These are phyloP conservation scores for Scytalidium lignicola DNA, from an alignment of 2,329 filamentous ascomycete genomes.

Conservation along the genomic window DNA sequence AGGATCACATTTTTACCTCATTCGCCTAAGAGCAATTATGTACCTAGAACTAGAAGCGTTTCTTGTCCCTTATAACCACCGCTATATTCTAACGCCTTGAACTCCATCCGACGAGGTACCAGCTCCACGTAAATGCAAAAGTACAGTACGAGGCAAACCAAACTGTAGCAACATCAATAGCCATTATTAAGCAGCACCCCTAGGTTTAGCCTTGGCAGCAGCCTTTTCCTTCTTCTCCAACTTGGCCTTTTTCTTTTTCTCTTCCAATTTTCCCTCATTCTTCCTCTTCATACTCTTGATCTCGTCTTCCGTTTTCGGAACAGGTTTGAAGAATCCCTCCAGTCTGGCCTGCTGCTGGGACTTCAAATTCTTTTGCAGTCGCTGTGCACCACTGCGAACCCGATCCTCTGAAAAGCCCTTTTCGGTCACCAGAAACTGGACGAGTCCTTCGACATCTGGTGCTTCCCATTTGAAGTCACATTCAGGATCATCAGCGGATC, in stretches of 20 bases:
- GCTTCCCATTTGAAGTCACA: constrained; percentile 99
- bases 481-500: constrained; percentile 71
- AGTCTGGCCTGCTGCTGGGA: constrained; percentile 83
- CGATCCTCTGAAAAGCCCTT: constrained; percentile 97
- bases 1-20: not conserved
- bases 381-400: constrained; percentile 71
- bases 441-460: constrained; percentile 82
- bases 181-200: constrained; percentile 31
- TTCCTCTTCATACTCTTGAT: constrained; percentile 86
- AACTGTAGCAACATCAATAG: not conserved
- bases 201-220: constrained; percentile 80
- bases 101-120: not conserved
- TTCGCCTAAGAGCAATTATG: not conserved
- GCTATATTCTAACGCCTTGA: not conserved
- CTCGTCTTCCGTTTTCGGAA: constrained; percentile 83
- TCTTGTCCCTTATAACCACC: not conserved
- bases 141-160: not conserved
- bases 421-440: constrained; percentile 85
- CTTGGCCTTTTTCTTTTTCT: constrained; percentile 94
- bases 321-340: constrained; percentile 94
- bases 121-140: not conserved
- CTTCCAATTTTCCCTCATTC: constrained; percentile 83
- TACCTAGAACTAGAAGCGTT: not conserved
- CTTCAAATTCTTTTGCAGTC: constrained; percentile 87
- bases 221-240: constrained; percentile 94